Evolutionary conservation across 768 basidiomycete species (phyloP).

Genomic region (Mrakia gelida): DNA sequence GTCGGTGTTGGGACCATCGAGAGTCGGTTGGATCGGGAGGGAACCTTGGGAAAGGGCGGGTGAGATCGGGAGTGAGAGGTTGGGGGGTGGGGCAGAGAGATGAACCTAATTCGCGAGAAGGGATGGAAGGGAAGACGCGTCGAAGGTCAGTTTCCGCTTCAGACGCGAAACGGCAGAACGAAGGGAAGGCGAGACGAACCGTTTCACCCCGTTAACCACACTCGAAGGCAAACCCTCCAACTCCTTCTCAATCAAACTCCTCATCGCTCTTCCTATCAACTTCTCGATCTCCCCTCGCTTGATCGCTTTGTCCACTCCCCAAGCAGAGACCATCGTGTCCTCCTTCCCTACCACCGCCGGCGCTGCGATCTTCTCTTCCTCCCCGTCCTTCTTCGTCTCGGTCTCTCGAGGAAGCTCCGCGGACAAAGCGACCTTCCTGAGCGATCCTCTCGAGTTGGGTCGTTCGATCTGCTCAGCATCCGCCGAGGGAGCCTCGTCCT

Average conservation of each 20-base stretch:
- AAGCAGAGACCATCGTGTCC: constrained; percentile 41
- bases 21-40: constrained; percentile 35
- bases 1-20: constrained; percentile 35
- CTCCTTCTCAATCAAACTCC: constrained; percentile 37
- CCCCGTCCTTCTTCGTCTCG: neutral
- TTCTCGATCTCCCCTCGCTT: constrained; percentile 41
- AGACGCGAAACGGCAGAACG: neutral
- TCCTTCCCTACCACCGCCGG: constrained; percentile 29
- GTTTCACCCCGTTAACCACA: constrained; percentile 38
- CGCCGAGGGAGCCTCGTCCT: constrained; percentile 22
- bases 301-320: constrained; percentile 41
- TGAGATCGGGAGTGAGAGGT: constrained; percentile 14
- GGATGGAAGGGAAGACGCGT: neutral
- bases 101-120: neutral
- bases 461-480: neutral
- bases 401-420: neutral
- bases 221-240: constrained; percentile 41
- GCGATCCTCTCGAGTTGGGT: neutral
- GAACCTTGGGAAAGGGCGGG: constrained; percentile 31
- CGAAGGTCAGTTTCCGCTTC: neutral
- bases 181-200: constrained; percentile 7
- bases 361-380: neutral
- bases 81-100: constrained; percentile 16
- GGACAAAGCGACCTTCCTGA: neutral
- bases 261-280: constrained; percentile 39